Percentiles rank a stretch among this genome's conserved stretches.
Evolutionary conservation across 2,329 filamentous ascomycete genomes (phyloP).

Genomic region (Diaporthe sp.): DNA sequence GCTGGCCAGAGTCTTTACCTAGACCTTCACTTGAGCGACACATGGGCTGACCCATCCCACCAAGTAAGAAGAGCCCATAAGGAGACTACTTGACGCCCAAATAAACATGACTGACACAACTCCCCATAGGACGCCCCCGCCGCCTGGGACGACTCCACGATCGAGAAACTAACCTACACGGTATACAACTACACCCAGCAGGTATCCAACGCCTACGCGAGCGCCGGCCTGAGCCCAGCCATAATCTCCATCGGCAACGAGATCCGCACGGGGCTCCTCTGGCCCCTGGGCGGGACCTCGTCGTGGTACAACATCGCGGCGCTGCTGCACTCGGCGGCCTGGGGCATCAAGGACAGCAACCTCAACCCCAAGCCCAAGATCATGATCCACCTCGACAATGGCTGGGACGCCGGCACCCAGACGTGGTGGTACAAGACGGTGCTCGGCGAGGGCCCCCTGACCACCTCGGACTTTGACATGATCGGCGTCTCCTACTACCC

Average conservation of each 20-base stretch:
- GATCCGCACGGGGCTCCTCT: constrained; percentile 76
- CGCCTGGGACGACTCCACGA: constrained; percentile 70
- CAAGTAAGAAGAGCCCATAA: constrained; percentile 54
- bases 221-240: constrained; percentile 65
- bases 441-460: constrained; percentile 63
- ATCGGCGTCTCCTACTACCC: constrained; percentile 83
- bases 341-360: constrained; percentile 73
- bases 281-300: constrained; percentile 71
- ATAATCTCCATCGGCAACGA: constrained; percentile 82
- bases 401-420: constrained; percentile 78
- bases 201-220: constrained; percentile 73
- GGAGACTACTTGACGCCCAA: rapidly evolving
- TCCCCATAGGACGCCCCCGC: constrained; percentile 61
- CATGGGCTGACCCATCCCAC: constrained; percentile 77
- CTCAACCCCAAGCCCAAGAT: constrained; percentile 73
- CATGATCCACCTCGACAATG: constrained; percentile 82
- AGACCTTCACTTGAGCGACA: constrained; percentile 77
- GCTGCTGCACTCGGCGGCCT: constrained; percentile 74
- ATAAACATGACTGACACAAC: background rate
- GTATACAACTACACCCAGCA: constrained; percentile 78
- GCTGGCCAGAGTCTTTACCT: constrained; percentile 73
- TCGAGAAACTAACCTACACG: constrained; percentile 70
- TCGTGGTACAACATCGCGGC: constrained; percentile 72
- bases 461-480: constrained; percentile 73
- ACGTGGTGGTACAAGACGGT: constrained; percentile 71